Conservation (phyloP, 129 eudicot species). For the Chrysanthemum seticuspe region DNA sequence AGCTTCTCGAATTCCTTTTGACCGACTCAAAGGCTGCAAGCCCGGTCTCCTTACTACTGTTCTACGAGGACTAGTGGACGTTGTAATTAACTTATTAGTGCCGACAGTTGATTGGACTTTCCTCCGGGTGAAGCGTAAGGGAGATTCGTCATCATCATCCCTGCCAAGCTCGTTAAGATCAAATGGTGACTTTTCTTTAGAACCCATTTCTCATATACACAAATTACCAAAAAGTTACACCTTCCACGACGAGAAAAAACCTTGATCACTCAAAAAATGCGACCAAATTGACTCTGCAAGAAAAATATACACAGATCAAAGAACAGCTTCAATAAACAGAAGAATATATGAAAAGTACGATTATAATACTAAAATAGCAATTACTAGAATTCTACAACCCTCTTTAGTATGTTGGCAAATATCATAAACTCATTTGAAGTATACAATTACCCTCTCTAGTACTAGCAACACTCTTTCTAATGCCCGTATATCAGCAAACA, state of each 20-base stretch:
- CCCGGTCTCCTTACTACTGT: slow-evolving; percentile 47
- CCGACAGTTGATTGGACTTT: slow-evolving; percentile 57
- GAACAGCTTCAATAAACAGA: background rate
- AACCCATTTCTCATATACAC: slow-evolving; percentile 14
- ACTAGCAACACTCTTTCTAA: too few species aligned
- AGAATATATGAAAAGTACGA: background rate
- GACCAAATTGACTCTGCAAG: background rate
- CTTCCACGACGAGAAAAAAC: background rate
- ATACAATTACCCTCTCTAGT: too few species aligned
- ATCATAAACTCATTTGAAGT: too few species aligned
- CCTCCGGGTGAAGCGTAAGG: slow-evolving; percentile 61
- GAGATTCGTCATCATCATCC: slow-evolving; percentile 46
- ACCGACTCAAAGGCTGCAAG: slow-evolving; percentile 58
- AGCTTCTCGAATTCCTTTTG: slow-evolving; percentile 58
- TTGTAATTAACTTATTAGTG: slow-evolving; percentile 42
- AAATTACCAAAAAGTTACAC: background rate
- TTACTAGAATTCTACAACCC: too few species aligned
- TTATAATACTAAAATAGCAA: too few species aligned
- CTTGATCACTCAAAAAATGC: background rate
- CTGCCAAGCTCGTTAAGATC: slow-evolving; percentile 85
- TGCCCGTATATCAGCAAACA: too few species aligned
- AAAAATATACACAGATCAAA: background rate
- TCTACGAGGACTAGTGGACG: slow-evolving; percentile 45
- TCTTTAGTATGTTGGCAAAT: too few species aligned
- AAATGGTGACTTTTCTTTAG: slow-evolving; percentile 59